A percentile compares a stretch with the other conserved stretches of the same genome.
Conservation (phyloP, 2,329 filamentous ascomycete genomes). For the Emergomyces pasteurianus region DNA sequence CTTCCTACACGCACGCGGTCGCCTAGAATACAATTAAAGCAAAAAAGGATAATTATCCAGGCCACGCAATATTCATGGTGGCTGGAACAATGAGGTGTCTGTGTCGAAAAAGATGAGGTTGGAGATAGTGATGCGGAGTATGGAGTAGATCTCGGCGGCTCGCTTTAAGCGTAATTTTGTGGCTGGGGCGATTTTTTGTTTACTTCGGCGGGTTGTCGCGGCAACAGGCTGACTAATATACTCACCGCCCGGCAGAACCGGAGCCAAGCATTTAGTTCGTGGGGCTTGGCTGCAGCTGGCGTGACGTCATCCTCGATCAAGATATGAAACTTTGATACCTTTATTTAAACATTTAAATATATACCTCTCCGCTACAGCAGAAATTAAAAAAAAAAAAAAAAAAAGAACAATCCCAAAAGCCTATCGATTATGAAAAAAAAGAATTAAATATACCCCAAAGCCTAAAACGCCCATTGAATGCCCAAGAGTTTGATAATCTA, state of each 20-base stretch:
- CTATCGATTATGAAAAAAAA: not conserved
- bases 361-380: not conserved
- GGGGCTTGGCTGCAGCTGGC: not conserved
- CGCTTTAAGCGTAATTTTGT: constrained; percentile 10
- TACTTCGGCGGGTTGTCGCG: constrained; percentile 24
- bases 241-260: constrained; percentile 21
- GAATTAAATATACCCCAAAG: not conserved
- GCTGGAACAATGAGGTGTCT: constrained; percentile 18
- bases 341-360: not conserved
- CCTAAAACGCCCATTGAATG: too few species aligned
- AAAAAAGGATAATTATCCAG: not conserved
- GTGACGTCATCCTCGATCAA: not conserved
- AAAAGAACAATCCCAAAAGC: not conserved
- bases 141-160: not conserved
- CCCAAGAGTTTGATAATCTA: too few species aligned
- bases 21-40: not conserved
- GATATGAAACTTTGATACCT: not conserved
- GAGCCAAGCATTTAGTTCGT: not conserved
- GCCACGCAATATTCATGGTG: constrained; percentile 16
- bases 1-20: not conserved
- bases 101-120: not conserved
- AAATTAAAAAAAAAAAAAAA: too few species aligned
- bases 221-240: constrained; percentile 16
- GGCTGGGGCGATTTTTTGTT: constrained; percentile 35
- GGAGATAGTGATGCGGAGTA: too few species aligned